Evolutionary conservation across 768 basidiomycete genomes (phyloP), one percentile per base, ranked within the genome.

Genomic region (Dacryopinax primogenitus): DNA sequence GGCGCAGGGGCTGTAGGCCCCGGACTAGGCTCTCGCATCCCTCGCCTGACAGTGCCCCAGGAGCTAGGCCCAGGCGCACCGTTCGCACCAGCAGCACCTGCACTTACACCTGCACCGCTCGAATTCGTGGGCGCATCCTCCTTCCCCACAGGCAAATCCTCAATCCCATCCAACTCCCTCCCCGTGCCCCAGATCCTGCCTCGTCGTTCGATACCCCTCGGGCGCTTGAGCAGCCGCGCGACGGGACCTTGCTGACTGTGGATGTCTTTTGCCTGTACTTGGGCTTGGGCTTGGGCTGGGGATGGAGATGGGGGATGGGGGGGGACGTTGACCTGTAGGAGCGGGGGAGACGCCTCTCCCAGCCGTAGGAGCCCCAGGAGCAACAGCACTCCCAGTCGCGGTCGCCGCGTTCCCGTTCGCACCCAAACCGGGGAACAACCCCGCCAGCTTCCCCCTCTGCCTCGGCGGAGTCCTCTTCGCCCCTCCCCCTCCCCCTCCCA

Each of bases 101-200:
- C n/a, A n/a, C n/a, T n/a, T n/a, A n/a, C n/a, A n/a, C n/a, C n/a
- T n/a, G n/a, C n/a, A n/a, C n/a, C n/a, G n/a, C n/a, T n/a, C n/a
- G n/a, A n/a, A n/a, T n/a, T n/a, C n/a, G n/a, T n/a, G n/a, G n/a
- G n/a, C n/a, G n/a, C n/a, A n/a, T 88, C 86, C 62, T 92, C 90
- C 58, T 88, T 80, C 71, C 93, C 88, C 11, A 90, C 89, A 6
- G 85, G 86, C 41, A 95, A 81, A 73, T 96, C 93, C 30, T 94
- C 93, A 66, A 96, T 82, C 1, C 75, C 84, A 70, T 96, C 93
- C 63, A 96, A 77, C 73, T 95, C 93, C 11, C 90, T 92, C 15
- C 93, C 93, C 4, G 41, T 44, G 4, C 41, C 41, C 41, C 41
- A 68, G 3, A 44, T 23, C 41, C 41, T 44, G 18, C 41, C 41